phyloP scores from a whole-genome alignment of 2,329 filamentous ascomycete species.

The Phaeosphaeria sp. region DNA sequence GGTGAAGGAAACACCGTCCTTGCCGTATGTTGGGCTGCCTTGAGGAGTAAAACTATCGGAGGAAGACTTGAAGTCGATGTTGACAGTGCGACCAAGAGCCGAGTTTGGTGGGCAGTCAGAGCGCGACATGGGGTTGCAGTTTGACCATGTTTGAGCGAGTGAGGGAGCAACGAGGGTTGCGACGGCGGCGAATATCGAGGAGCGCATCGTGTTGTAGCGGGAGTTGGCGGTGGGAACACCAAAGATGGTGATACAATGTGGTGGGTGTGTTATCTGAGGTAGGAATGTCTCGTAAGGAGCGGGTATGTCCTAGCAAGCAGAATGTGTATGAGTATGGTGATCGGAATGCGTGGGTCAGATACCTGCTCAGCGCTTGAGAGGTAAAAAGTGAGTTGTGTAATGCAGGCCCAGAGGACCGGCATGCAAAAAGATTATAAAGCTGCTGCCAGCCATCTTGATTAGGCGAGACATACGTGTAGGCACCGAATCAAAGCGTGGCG shows the following conservation, averaged over 20 bases:
- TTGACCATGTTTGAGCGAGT: constrained; percentile 60
- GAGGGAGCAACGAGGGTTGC: constrained; percentile 49
- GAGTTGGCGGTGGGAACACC: constrained; percentile 4
- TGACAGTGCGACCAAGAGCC: constrained; percentile 81
- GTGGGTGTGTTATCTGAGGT: constrained; percentile 1
- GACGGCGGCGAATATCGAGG: constrained; percentile 46
- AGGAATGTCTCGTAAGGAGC: constrained; percentile 9
- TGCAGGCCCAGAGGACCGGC: constrained; percentile 21
- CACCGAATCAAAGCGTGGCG: constrained; percentile 30
- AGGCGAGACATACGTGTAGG: constrained; percentile 34
- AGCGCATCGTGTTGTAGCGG: constrained; percentile 34
- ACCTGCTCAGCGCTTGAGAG: constrained; percentile 30
- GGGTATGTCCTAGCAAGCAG: constrained; percentile 12
- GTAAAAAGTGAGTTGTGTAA: constrained; percentile 29
- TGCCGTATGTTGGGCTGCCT: constrained; percentile 74
- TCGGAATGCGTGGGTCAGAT: constrained; percentile 10
- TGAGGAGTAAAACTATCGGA: constrained; percentile 80
- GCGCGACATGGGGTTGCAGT: constrained; percentile 63
- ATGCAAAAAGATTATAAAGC: constrained; percentile 36
- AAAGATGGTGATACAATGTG: constrained; percentile 11
- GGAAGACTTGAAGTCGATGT: constrained; percentile 78
- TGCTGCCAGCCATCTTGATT: constrained; percentile 42
- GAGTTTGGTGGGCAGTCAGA: constrained; percentile 74
- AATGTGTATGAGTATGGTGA: constrained; percentile 14
- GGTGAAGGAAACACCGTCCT: constrained; percentile 81